Evolutionary conservation across 805 yeast genomes (phyloP), one percentile per base, ranked within the genome.

Genomic region (Myxozyma vanderwaltii): DNA sequence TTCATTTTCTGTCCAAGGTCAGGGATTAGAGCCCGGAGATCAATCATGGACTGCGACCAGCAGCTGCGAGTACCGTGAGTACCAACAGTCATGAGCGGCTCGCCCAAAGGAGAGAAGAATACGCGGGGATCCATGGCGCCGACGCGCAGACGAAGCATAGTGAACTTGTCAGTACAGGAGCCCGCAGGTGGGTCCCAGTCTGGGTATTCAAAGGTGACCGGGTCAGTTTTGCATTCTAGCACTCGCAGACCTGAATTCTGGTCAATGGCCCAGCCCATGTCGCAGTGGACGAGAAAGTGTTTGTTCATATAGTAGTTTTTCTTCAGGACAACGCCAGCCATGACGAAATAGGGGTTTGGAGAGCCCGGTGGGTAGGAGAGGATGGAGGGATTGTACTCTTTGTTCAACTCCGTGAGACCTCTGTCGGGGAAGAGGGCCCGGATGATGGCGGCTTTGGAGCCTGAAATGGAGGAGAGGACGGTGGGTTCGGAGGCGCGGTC

Each of bases 21-120:
- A 10, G 64, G 64, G 23, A 61, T 47, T 13, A 53, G 27, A n/a
- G 39, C 57, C 2, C 64, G 59, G 21, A 61, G 40, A 36, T 61
- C 64, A 41, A 58, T 50, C 27, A 59, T 38, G 31, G 17, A 61
- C 40, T 61, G 64, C 5, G 38, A 40, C 40, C 61, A 41, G 31
- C 64, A 61, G 19, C 54, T 61, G 13, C 26, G 36, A 3, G 21
- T n/a, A 15, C 62, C 63, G 38, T 61, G 61, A 21, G 63, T 54
- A 17, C 64, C 64, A n/a, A 54, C 59, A 13, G 53, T 45, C 64
- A 61, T 61, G n/a, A 61, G 45, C 21, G 64, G 64, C 43, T 61
- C 64, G 17, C 64, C 64, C n/a, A n/a, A 44, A 21, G 62, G 63
- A 23, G 59, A 58, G n/a, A 53, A 39, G 36, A 59, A 46, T n/a